A percentile compares a stretch with the other conserved stretches of the same genome.
Conservation (phyloP, 306 rosid species). For the Medicago lupulina region DNA sequence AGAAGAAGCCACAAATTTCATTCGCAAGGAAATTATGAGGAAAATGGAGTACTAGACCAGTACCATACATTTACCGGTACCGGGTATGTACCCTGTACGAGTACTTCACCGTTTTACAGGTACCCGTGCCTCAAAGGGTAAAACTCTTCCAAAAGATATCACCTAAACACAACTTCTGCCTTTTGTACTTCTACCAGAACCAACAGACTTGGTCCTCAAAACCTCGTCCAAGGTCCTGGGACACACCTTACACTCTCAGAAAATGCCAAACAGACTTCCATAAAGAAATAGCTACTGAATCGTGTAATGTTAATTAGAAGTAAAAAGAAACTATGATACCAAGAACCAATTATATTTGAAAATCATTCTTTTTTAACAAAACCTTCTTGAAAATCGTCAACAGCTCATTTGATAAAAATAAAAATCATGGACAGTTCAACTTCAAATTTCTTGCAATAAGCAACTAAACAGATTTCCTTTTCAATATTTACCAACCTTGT, state of each 20-base stretch:
- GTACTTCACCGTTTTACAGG: too few relatives aligned
- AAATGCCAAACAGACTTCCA: slow-evolving; percentile 14
- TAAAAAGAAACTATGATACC: not conserved
- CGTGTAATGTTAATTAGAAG: not conserved
- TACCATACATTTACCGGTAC: too few relatives aligned
- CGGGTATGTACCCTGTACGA: too few relatives aligned
- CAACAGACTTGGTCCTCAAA: slow-evolving; percentile 17
- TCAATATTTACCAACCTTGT: slow-evolving; percentile 25
- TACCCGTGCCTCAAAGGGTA: too few relatives aligned
- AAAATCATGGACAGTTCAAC: not conserved
- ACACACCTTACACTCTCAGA: not conserved
- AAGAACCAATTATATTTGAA: not conserved
- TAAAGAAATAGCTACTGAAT: slow-evolving; percentile 1
- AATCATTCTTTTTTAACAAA: too few relatives aligned
- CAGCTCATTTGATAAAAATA: too few relatives aligned
- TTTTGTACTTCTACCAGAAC: slow-evolving; percentile 14
- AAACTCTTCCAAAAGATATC: not conserved
- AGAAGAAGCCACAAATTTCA: too few relatives aligned
- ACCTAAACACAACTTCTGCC: not conserved
- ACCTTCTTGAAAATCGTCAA: too few relatives aligned
- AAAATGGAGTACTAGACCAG: too few relatives aligned
- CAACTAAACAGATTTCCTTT: slow-evolving; percentile 28
- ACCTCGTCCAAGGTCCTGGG: not conserved
- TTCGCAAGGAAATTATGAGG: too few relatives aligned
- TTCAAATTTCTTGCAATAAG: slow-evolving; percentile 16